Conservation (phyloP, 2,329 filamentous ascomycete genomes). For the Neonectria sp. region DNA sequence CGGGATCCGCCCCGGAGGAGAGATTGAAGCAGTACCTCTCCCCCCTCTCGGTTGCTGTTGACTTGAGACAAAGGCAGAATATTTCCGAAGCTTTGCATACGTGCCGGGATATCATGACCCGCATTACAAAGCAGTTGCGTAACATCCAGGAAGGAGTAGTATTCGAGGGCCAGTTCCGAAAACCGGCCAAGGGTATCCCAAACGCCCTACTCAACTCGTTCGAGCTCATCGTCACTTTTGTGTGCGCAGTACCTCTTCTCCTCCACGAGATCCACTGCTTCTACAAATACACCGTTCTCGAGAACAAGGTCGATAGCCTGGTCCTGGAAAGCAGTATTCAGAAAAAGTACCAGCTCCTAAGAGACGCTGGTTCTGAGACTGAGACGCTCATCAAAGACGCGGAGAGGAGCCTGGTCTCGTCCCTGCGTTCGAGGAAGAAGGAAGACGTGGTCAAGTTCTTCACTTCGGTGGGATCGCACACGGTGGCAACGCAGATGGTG, state of each 20-base stretch:
- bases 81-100: background rate
- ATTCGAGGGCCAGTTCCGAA: slow-evolving; percentile 2
- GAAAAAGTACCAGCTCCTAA: slow-evolving; percentile 5
- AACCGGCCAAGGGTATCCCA: slow-evolving; percentile 10
- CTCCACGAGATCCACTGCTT: slow-evolving; percentile 12
- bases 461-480: slow-evolving; percentile 6
- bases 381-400: slow-evolving; percentile 10
- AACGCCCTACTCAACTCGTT: slow-evolving; percentile 5
- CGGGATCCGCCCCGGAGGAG: background rate
- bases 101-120: background rate
- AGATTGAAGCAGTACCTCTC: slow-evolving; percentile 4
- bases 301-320: background rate
- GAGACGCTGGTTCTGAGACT: background rate
- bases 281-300: slow-evolving; percentile 1
- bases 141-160: slow-evolving; percentile 9
- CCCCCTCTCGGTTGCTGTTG: background rate
- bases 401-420: slow-evolving; percentile 4
- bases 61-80: background rate
- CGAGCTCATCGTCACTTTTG: slow-evolving; percentile 13
- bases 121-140: background rate
- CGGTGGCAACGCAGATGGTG: slow-evolving; percentile 8
- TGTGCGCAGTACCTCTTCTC: slow-evolving; percentile 1
- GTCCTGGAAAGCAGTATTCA: background rate
- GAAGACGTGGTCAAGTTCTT: slow-evolving; percentile 16
- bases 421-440: slow-evolving; percentile 3